phyloP scores from a whole-genome alignment of 129 eudicot species.

The Glebionis coronaria region DNA sequence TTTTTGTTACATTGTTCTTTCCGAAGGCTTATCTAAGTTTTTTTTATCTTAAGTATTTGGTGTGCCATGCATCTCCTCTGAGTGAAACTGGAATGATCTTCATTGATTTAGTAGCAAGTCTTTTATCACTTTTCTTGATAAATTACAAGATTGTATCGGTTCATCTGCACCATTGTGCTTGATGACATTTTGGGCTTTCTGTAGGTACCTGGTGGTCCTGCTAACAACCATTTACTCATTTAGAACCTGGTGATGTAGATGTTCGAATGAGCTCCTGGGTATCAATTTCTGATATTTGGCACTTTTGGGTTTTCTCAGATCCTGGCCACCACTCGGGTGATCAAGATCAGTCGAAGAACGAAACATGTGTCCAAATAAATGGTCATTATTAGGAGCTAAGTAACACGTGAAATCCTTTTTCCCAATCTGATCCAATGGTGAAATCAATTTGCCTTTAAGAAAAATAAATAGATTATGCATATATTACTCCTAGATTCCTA shows the following conservation, averaged over 20 bases:
- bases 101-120: constrained; percentile 87
- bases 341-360: too few relatives aligned
- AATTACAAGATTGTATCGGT: constrained; percentile 5
- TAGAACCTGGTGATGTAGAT: constrained; percentile 96
- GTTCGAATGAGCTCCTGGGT: constrained; percentile 67
- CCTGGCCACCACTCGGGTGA: too few relatives aligned
- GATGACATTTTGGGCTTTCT: constrained; percentile 23
- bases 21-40: constrained; percentile 15
- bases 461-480: too few relatives aligned
- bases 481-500: too few relatives aligned
- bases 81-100: constrained; percentile 99
- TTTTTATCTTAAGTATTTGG: constrained; percentile 47
- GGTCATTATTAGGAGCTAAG: too few relatives aligned
- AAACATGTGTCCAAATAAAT: too few relatives aligned
- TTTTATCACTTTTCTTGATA: constrained; percentile 8
- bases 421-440: too few relatives aligned
- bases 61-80: constrained; percentile 85
- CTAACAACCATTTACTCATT: constrained; percentile 57
- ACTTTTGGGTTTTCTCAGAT: too few relatives aligned
- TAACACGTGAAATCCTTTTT: too few relatives aligned
- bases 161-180: constrained; percentile 4
- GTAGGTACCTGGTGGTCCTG: constrained; percentile 99
- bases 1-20: neutral
- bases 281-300: too few relatives aligned
- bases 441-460: too few relatives aligned